Percentiles rank a stretch among this genome's conserved stretches.
Conservation (phyloP, 495 filamentous ascomycete genomes). For the Amniculicola lignicola region DNA sequence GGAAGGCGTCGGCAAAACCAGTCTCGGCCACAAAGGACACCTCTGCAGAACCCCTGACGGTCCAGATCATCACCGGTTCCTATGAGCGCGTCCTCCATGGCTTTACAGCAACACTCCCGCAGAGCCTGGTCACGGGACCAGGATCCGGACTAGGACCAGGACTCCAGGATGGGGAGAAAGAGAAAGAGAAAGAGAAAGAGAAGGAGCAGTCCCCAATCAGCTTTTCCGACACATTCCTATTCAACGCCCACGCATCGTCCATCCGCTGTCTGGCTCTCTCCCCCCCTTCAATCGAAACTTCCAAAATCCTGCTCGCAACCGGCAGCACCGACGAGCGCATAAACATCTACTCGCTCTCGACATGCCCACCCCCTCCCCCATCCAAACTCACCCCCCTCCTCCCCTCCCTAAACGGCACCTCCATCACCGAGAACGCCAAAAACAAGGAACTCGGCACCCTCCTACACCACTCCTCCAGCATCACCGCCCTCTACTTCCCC, state of each 20-base stretch:
- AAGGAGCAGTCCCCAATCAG: constrained; percentile 44
- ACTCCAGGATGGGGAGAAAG: too few relatives aligned
- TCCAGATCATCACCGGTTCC: constrained; percentile 90
- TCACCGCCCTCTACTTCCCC: constrained; percentile 78
- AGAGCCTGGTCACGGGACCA: constrained; percentile 17
- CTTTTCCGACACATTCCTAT: constrained; percentile 93
- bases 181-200: background rate
- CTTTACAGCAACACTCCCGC: constrained; percentile 68
- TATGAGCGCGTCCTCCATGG: constrained; percentile 95
- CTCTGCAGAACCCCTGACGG: constrained; percentile 40
- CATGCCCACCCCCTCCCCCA: constrained; percentile 56
- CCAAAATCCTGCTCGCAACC: constrained; percentile 79
- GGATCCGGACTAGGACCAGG: too few relatives aligned
- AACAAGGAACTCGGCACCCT: constrained; percentile 87
- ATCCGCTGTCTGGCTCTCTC: constrained; percentile 89
- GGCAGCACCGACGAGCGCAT: constrained; percentile 90
- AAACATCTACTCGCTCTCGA: constrained; percentile 88
- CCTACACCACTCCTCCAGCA: constrained; percentile 75
- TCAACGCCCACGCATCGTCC: constrained; percentile 85
- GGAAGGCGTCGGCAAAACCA: background rate
- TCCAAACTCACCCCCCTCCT: constrained; percentile 34
- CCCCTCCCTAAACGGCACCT: constrained; percentile 55
- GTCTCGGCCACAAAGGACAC: background rate
- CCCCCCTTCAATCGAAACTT: constrained; percentile 60
- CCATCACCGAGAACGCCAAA: constrained; percentile 73